Evolutionary conservation across 2,329 filamentous ascomycete genomes (phyloP).

Genomic region (Aspergillus proliferans): DNA sequence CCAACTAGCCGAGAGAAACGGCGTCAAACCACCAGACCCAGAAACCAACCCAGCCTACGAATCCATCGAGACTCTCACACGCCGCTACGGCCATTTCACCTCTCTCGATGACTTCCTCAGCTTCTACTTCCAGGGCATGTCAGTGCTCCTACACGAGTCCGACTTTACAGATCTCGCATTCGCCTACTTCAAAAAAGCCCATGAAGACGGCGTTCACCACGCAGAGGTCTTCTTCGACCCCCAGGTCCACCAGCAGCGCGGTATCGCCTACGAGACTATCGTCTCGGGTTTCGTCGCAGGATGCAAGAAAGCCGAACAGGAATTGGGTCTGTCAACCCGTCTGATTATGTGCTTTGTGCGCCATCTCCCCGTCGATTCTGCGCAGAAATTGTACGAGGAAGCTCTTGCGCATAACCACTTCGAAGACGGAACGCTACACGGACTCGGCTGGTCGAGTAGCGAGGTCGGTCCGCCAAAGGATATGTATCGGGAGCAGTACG

Average conservation of each 20-base stretch:
- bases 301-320: slow-evolving; percentile 52
- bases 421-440: slow-evolving; percentile 49
- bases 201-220: slow-evolving; percentile 60
- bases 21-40: slow-evolving; percentile 52
- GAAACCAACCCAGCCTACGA: slow-evolving; percentile 56
- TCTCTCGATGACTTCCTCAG: slow-evolving; percentile 71
- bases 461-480: slow-evolving; percentile 51
- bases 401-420: slow-evolving; percentile 38
- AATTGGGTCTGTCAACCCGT: slow-evolving; percentile 59
- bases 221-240: slow-evolving; percentile 78
- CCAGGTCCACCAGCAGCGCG: slow-evolving; percentile 63
- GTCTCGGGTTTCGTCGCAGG: slow-evolving; percentile 59
- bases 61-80: slow-evolving; percentile 53
- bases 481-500: slow-evolving; percentile 58
- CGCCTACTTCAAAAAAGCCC: slow-evolving; percentile 62
- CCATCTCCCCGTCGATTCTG: slow-evolving; percentile 59
- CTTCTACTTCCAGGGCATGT: slow-evolving; percentile 74
- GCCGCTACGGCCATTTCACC: slow-evolving; percentile 61
- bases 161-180: slow-evolving; percentile 70
- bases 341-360: slow-evolving; percentile 68
- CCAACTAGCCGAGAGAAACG: slow-evolving; percentile 60
- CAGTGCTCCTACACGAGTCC: slow-evolving; percentile 55
- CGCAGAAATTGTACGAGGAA: slow-evolving; percentile 36
- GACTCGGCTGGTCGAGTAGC: slow-evolving; percentile 63
- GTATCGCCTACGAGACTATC: slow-evolving; percentile 58